Base-by-base conservation (phyloP, 352 stramenopile species). In the Aphanomyces stellatus region DNA sequence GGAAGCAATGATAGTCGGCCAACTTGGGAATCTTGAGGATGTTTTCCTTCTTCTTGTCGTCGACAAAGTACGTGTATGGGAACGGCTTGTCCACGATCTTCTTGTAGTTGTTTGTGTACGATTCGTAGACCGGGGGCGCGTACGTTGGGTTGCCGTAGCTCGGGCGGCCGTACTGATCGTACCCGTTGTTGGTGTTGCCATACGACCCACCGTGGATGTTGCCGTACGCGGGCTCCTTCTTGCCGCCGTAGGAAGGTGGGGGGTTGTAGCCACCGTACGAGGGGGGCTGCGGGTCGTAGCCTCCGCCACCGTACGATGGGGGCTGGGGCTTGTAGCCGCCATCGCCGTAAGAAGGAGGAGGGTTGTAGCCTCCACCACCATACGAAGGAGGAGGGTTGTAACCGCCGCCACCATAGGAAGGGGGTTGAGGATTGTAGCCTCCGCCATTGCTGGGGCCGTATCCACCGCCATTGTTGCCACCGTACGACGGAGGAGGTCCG, bases 1-100 rank as follows among this genome's bases (percentile, higher is more conserved):
- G 33, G 41, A 67, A 67, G 33, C 60, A 67, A 11, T 67, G 60
- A 40, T 67, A 57, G 42, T 67, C 60, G 15, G 37, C 60, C 7
- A 67, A 31, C 42, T 67, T 67, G 15, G 60, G 60, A 17, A 67
- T 53, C 17, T 30, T 48, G 13, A 67, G 33, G n/a, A 19, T 31
- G 22, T 33, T 17, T 25, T 41, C 22, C 37, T 55, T 53, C 24
- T 37, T 10, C 5, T 13, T 13, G 3, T 5, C 8, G 8, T 31
- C n/a, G 6, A 40, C 28, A 40, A 67, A 67, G 60, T 37, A 53
- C 22, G 60, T 67, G 60, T 67, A 67, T 4, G 60, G 60, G 60
- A 55, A 67, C n/a, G 60, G 60, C 6, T 17, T 22, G 15, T 24
- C 22, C 10, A 19, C 31, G 31, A 57, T 40, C 37, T 33, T 31